Evolutionary conservation across 495 filamentous ascomycete species (phyloP), one percentile per base, ranked within the genome.

Genomic region (Penicillium macrosclerotiorum): DNA sequence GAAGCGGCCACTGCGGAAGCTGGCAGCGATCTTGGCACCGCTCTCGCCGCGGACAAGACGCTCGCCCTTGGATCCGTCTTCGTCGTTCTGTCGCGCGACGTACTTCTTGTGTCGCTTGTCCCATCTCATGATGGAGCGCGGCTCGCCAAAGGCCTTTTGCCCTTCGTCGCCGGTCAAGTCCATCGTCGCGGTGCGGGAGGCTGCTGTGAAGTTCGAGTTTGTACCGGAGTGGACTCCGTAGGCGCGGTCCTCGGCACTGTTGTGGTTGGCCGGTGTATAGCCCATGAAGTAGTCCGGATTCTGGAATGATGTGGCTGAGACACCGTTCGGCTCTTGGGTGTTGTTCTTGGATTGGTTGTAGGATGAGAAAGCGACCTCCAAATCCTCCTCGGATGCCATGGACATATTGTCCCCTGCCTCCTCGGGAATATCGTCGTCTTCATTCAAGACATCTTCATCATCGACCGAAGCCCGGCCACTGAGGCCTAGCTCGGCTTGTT

Each of bases 21-120:
- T 84, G 33, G 93, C 88, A 1, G 93, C 87, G 46, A 98, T 95
- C 77, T 96, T 97, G 71, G 89, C 89, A 34, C 93, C 93, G 61
- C 80, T 86, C 70, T 98, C 93, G 45, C 94, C 90, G 36, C 82
- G 78, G 30, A 98, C 86, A 68, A 95, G 82, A 44, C 83, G 86
- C n/a, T 72, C 72, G 37, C 90, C 89, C 63, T 86, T 86, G 37
- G 83, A 89, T 13, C 93, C 94, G 72, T 96, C 93, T 57, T 94
- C 88, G 66, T 97, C 93, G 74, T 97, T 96, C 48, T 81, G 83
- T 19, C 84, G 77, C 2, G 85, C 70, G 5, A 98, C 92, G 68
- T 96, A 98, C 69, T 96, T 97, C 69, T 86, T 92, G 55, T 83
- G 80, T 58, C 93, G 91, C 78, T 96, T 95, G 72, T 98, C 93